phyloP scores from a whole-genome alignment of 148 eudicot species.

The Camellia granthamiana region DNA sequence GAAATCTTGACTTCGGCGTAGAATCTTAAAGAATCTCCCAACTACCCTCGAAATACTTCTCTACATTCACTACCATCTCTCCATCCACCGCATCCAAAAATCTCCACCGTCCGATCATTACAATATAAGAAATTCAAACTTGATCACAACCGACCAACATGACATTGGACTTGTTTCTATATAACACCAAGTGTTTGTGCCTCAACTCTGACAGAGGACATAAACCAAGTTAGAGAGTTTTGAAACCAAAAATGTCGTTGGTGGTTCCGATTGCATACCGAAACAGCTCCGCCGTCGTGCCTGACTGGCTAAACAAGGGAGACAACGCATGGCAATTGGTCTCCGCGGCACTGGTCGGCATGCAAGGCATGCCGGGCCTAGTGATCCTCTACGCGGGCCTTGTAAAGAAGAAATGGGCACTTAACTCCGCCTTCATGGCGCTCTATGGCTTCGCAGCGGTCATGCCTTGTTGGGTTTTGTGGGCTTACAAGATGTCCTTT shows the following conservation, averaged over 20 bases:
- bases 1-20: neutral
- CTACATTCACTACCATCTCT: neutral
- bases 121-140: neutral
- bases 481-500: slow-evolving; percentile 29
- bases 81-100: neutral
- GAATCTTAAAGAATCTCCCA: neutral
- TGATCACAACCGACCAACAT: neutral
- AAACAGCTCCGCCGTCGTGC: slow-evolving; percentile 1
- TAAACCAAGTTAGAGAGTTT: neutral
- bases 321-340: slow-evolving; percentile 30
- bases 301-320: slow-evolving; percentile 27
- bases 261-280: slow-evolving; percentile 20
- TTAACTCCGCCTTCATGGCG: slow-evolving; percentile 30
- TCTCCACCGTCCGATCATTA: neutral
- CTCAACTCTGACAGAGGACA: neutral
- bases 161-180: neutral
- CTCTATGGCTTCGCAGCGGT: slow-evolving; percentile 23
- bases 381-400: slow-evolving; percentile 24
- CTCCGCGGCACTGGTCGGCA: slow-evolving; percentile 19
- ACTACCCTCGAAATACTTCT: neutral
- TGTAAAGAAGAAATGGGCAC: slow-evolving; percentile 30
- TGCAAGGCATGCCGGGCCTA: slow-evolving; percentile 24
- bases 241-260: neutral
- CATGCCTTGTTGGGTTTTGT: slow-evolving; percentile 25
- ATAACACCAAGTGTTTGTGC: neutral